Evolutionary conservation across 257 asterid genomes (phyloP).

Genomic region (Jasminum sambac): DNA sequence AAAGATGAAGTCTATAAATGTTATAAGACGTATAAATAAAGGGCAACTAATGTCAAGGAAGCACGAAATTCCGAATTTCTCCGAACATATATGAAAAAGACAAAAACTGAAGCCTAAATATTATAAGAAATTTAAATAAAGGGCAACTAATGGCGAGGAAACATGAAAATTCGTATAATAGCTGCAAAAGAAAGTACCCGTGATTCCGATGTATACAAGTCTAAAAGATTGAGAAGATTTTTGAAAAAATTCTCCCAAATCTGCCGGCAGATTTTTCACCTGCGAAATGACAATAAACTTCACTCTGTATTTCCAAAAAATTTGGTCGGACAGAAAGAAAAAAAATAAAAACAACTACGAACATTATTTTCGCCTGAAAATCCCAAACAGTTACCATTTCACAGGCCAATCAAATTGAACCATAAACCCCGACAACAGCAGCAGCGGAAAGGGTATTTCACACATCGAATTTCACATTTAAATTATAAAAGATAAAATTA

Average conservation of each 20-base stretch:
- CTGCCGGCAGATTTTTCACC: conserved; percentile 90
- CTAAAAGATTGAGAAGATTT: conserved; percentile 92
- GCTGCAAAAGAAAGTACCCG: conserved; percentile 49
- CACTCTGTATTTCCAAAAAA: not conserved
- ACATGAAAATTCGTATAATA: conserved; percentile 7
- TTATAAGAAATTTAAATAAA: conserved; percentile 12
- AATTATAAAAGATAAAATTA: no score
- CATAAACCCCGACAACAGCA: no score
- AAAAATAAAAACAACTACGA: no score
- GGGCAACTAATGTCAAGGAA: no score
- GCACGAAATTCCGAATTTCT: conserved; percentile 21
- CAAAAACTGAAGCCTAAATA: not conserved
- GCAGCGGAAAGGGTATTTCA: no score
- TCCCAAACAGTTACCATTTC: no score
- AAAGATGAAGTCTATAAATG: no score
- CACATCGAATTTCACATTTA: no score
- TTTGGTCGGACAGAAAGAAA: no score
- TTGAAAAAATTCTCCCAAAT: conserved; percentile 92
- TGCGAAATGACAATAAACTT: conserved; percentile 35
- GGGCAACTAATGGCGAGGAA: conserved; percentile 12
- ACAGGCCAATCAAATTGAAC: no score
- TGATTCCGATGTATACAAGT: conserved; percentile 66
- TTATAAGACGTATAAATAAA: no score
- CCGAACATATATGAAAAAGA: not conserved
- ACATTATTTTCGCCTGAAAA: no score